Base-by-base conservation (phyloP, 768 basidiomycete species). In the Russula earlei region DNA sequence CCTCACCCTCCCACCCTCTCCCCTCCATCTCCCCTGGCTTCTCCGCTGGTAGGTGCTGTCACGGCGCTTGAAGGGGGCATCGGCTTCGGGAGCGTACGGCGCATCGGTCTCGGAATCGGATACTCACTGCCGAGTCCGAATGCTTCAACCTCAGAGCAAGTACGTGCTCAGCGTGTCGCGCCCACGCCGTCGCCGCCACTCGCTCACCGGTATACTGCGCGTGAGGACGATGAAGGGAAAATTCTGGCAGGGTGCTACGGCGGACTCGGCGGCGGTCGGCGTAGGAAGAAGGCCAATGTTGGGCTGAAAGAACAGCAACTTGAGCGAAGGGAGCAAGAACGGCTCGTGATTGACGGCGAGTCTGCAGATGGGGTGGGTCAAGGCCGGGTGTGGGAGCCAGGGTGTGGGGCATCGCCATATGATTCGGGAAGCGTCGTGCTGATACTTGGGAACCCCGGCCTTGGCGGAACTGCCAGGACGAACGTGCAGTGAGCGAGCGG, bases 61-160 rank as follows among this genome's bases (percentile, higher is more conserved):
- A 29, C 17, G 8, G 41, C 49, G 4, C 29, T 22, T 10, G 59
- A 50, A 27, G 51, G 42, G 17, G 15, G 27, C 7, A 9, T 38
- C 5, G 12, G 40, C 20, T 47, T 60, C 17, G 51, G 56, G 11
- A 44, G 62, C 22, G 59, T 62, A 52, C 55, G 48, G 15, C 59
- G 49, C 24, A 57, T 62, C 20, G 62, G 62, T 22, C 37, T 54
- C 20, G 62, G 62, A 31, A 62, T 62, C 36, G 62, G 62, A 5
- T 62, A 56, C 55, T 54, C 59, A 22, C 59, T 61, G 24, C 52
- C 56, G 46, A 36, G 17, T 27, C 29, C 29, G 29, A 31, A 5
- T 31, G 5, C 29, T 29, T 33, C 49, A 25, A 48, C 45, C 20
- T 29, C 42, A 33, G 49, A 37, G 41, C 47, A 36, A 46, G 57